Conservation (phyloP, 768 basidiomycete genomes). For the Trametopsis cervina region DNA sequence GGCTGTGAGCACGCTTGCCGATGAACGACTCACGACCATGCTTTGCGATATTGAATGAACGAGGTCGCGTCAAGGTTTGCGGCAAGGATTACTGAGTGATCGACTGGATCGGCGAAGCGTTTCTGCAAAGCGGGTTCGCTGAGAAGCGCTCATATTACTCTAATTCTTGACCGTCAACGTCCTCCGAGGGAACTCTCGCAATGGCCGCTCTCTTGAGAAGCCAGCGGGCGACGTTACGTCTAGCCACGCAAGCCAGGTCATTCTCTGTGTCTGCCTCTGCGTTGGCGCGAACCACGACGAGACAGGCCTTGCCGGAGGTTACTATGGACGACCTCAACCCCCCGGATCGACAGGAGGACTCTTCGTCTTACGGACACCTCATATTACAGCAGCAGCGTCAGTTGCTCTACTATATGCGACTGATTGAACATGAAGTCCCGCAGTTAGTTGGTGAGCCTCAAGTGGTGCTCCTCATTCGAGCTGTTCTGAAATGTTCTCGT, state of each 20-base stretch:
- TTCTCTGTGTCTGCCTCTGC: conserved; percentile 9
- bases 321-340: conserved; percentile 16
- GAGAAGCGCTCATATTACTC: background rate
- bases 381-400: conserved; percentile 70
- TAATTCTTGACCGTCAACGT: background rate
- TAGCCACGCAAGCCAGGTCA: background rate
- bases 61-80: background rate
- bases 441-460: conserved; percentile 61
- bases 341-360: conserved; percentile 50
- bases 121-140: background rate
- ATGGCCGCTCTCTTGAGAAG: conserved; percentile 1
- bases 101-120: background rate
- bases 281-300: background rate
- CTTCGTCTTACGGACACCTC: conserved; percentile 57
- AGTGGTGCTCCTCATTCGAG: background rate
- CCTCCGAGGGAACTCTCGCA: too few species aligned
- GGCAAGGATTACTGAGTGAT: background rate
- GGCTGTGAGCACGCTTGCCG: background rate
- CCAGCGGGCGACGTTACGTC: background rate
- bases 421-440: conserved; percentile 87
- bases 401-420: conserved; percentile 67
- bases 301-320: background rate
- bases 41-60: conserved; percentile 5
- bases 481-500: conserved; percentile 2
- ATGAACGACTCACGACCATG: conserved; percentile 45